A percentile compares a stretch with the other conserved stretches of the same genome.
Evolutionary conservation across 441 rosid genomes (phyloP).

Genomic region (Adansonia grandidieri): DNA sequence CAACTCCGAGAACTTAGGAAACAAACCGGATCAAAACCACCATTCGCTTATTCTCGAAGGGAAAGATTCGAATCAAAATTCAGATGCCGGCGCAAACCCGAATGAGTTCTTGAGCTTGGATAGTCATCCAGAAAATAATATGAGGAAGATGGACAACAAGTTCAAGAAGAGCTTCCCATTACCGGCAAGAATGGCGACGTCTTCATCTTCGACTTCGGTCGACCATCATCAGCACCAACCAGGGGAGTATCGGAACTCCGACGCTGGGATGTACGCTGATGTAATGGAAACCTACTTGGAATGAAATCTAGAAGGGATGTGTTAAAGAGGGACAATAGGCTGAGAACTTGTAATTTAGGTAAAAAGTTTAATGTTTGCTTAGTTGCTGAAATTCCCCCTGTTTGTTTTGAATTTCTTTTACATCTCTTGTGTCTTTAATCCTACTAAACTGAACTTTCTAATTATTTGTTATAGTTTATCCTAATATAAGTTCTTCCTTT

Average conservation of each 20-base stretch:
- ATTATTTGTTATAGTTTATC: slow-evolving; percentile 38
- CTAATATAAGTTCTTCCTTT: slow-evolving; percentile 25
- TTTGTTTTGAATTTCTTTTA: slow-evolving; percentile 27
- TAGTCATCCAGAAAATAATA: slow-evolving; percentile 48
- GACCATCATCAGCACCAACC: slow-evolving; percentile 53
- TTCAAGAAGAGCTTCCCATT: slow-evolving; percentile 73
- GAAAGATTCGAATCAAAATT: slow-evolving; percentile 45
- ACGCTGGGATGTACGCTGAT: slow-evolving; percentile 69
- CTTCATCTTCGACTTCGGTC: slow-evolving; percentile 67
- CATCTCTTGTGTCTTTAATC: slow-evolving; percentile 9
- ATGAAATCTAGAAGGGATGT: slow-evolving; percentile 35
- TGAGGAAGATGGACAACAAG: slow-evolving; percentile 64
- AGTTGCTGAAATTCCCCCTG: slow-evolving; percentile 27
- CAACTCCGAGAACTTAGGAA: slow-evolving; percentile 56
- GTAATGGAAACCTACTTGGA: slow-evolving; percentile 85
- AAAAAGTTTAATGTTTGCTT: slow-evolving; percentile 10
- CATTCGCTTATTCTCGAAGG: slow-evolving; percentile 42
- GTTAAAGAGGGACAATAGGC: neutral
- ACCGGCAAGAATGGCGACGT: slow-evolving; percentile 74
- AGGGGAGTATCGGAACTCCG: slow-evolving; percentile 56
- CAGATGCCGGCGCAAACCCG: slow-evolving; percentile 45
- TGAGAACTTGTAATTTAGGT: slow-evolving; percentile 35
- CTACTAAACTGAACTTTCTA: slow-evolving; percentile 28
- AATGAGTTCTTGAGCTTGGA: slow-evolving; percentile 81
- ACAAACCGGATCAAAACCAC: slow-evolving; percentile 45